phyloP scores from a whole-genome alignment of 805 yeast species.

The Metschnikowia peoriensis region DNA sequence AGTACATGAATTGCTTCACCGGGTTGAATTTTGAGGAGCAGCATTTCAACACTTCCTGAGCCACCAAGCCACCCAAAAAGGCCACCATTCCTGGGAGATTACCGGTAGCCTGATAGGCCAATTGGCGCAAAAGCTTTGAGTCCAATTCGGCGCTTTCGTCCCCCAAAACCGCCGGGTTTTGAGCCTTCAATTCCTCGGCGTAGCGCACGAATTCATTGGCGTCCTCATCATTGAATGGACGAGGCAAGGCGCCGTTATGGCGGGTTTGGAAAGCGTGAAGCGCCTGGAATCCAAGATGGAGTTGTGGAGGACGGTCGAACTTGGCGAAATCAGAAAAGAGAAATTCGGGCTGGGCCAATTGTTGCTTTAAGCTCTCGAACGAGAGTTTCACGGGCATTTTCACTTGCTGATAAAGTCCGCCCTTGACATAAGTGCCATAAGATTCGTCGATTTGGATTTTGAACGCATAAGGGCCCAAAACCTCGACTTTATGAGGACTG shows the following conservation, averaged over 20 bases:
- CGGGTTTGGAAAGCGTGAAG: conserved; percentile 67
- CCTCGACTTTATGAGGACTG: conserved; percentile 69
- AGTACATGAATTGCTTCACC: conserved; percentile 85
- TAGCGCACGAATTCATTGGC: conserved; percentile 63
- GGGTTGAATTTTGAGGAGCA: conserved; percentile 96
- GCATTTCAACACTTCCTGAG: conserved; percentile 95
- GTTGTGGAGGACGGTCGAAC: conserved; percentile 86
- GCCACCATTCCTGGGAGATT: conserved; percentile 89
- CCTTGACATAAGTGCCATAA: conserved; percentile 67
- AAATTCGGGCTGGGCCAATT: conserved; percentile 75
- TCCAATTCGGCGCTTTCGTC: conserved; percentile 58
- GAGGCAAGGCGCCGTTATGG: conserved; percentile 68
- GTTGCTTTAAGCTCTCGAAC: conserved; percentile 64
- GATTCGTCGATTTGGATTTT: conserved; percentile 56
- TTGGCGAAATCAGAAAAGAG: conserved; percentile 87
- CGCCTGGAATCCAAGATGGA: conserved; percentile 91
- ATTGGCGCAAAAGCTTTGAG: conserved; percentile 62
- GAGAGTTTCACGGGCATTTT: conserved; percentile 68
- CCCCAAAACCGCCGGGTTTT: conserved; percentile 56
- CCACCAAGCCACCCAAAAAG: conserved; percentile 88
- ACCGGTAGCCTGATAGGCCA: conserved; percentile 85
- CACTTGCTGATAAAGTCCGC: conserved; percentile 91
- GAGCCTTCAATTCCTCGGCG: conserved; percentile 56
- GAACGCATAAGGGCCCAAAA: conserved; percentile 93
- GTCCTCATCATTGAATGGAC: conserved; percentile 72